Percentiles rank a stretch among this genome's conserved stretches.
Conservation (phyloP, 75 land plant genomes). For the Cupressus sempervirens region DNA sequence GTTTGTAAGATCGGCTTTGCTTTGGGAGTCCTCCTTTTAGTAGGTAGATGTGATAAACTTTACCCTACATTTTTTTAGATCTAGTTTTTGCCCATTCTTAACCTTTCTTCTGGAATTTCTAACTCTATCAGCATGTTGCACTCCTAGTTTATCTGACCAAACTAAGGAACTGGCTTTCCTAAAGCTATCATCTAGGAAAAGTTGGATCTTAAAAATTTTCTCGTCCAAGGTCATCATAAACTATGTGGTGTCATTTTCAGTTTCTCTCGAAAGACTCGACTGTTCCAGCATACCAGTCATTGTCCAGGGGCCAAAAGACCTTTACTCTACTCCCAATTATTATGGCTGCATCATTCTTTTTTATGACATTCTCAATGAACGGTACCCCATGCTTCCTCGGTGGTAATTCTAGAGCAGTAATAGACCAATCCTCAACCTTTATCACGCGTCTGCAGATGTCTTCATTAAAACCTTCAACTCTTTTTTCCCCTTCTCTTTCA, state of each 20-base stretch:
- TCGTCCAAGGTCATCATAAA: conserved; percentile 34
- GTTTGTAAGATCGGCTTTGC: no score
- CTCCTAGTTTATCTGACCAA: background rate
- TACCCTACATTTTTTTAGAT: no score
- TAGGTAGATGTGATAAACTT: no score
- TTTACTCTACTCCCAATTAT: conserved; percentile 33
- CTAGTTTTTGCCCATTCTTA: background rate
- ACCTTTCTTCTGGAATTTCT: background rate
- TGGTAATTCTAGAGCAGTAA: background rate
- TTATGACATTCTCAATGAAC: background rate
- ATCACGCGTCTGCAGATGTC: background rate
- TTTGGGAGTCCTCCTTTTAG: no score
- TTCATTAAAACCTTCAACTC: background rate
- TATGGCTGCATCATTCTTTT: conserved; percentile 11
- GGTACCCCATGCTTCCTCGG: conserved; percentile 1
- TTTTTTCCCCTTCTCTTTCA: background rate
- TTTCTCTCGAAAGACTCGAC: conserved; percentile 24
- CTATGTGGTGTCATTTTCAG: conserved; percentile 24
- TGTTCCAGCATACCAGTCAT: conserved; percentile 33
- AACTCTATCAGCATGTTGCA: background rate
- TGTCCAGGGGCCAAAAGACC: conserved; percentile 45
- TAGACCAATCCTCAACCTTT: background rate
- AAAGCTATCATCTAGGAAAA: background rate
- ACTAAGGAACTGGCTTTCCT: background rate
- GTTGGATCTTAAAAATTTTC: conserved; percentile 29